phyloP scores from a whole-genome alignment of 2,329 filamentous ascomycete species.

The Exophiala aquamarina region DNA sequence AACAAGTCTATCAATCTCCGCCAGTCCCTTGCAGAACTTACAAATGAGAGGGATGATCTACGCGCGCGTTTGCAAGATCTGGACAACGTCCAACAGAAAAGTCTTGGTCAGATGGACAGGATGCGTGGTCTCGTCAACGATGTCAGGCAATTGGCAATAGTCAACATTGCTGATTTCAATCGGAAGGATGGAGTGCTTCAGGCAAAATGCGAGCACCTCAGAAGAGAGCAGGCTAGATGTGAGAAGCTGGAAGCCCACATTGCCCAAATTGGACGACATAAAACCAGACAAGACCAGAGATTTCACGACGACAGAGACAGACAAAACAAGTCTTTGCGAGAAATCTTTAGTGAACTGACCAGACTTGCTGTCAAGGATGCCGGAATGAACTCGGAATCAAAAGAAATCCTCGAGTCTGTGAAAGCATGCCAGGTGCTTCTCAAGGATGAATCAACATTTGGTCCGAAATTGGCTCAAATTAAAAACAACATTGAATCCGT shows the following conservation, averaged over 20 bases:
- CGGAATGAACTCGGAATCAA: no score
- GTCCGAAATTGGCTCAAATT: no score
- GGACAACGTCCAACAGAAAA: neutral
- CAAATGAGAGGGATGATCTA: slow-evolving; percentile 15
- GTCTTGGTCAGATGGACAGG: slow-evolving; percentile 4
- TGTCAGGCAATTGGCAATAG: slow-evolving; percentile 3
- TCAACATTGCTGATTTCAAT: neutral
- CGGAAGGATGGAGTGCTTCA: slow-evolving; percentile 4
- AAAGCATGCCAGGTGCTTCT: no score
- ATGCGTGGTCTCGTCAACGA: slow-evolving; percentile 9
- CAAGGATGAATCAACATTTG: no score
- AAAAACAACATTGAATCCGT: no score
- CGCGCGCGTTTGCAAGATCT: slow-evolving; percentile 7
- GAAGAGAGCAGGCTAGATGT: slow-evolving; percentile 15
- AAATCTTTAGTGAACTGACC: slow-evolving; percentile 1
- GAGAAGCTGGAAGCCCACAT: slow-evolving; percentile 20
- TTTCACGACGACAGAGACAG: neutral
- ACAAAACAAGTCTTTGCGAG: slow-evolving; percentile 1
- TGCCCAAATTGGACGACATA: slow-evolving; percentile 12
- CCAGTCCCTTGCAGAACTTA: slow-evolving; percentile 1
- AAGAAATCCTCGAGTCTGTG: no score
- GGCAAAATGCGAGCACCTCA: slow-evolving; percentile 8
- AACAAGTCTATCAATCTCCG: slow-evolving; percentile 9
- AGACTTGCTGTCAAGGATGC: neutral
- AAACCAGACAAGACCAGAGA: slow-evolving; percentile 6